phyloP scores from a whole-genome alignment of 176 grass and related monocot genomes.

The Alopecurus myosuroides region DNA sequence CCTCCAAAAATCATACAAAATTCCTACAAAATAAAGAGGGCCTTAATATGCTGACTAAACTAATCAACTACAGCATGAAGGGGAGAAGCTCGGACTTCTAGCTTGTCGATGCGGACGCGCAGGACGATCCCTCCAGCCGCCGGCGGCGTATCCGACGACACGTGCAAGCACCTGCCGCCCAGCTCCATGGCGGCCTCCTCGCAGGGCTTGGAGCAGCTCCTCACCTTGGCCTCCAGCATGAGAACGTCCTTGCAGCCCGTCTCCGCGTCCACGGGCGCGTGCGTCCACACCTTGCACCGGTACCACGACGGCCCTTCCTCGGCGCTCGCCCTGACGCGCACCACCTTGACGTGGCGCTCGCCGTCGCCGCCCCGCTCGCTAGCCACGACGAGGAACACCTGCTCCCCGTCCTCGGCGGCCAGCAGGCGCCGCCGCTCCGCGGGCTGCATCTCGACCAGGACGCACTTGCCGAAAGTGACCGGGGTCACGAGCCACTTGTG shows the following conservation, averaged over 20 bases:
- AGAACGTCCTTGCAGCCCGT: background rate
- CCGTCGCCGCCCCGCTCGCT: background rate
- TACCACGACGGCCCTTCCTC: background rate
- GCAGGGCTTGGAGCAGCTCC: background rate
- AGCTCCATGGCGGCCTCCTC: background rate
- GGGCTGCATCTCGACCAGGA: background rate
- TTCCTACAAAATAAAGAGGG: too few species aligned
- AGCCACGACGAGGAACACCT: background rate
- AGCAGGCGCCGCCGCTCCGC: background rate
- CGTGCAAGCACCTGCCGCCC: background rate
- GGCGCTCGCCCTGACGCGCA: background rate
- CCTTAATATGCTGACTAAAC: background rate
- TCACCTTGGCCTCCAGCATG: background rate
- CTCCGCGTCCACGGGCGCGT: background rate
- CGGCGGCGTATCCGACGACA: background rate
- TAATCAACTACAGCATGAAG: background rate
- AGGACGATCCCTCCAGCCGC: background rate
- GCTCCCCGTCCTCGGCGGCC: background rate
- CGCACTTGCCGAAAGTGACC: background rate
- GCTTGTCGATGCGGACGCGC: background rate
- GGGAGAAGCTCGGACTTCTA: background rate
- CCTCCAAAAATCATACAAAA: too few species aligned
- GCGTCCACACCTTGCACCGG: constrained; percentile 8
- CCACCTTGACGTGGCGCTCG: background rate
- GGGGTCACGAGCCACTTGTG: background rate